Base-by-base conservation (phyloP, 176 grass and related monocot genomes). In the Oryza glaberrima region DNA sequence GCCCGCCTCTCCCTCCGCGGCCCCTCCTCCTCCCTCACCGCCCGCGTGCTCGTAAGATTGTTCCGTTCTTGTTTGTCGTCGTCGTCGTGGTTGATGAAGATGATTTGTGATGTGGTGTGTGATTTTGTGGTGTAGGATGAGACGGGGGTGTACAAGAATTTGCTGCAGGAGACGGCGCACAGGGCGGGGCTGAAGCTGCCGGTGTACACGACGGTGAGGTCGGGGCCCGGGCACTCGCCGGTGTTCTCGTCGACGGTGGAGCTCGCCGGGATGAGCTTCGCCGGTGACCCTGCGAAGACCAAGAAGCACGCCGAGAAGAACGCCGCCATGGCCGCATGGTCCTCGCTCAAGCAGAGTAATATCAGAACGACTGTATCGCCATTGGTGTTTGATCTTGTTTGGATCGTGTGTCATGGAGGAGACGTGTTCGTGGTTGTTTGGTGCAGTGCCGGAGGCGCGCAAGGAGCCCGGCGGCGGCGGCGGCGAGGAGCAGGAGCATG, bases 251-350 rank as follows among this genome's bases (percentile, higher is more conserved):
- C 92, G 71, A 86, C 84, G 3, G 90, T 98, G 0, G 92, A 98
- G 90, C 87, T 98, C 60, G 95, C 92, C 12, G 91, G 89, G 15
- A 84, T 91, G 76, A 90, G 76, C 86, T 98, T 98, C 76, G 70
- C 56, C 0, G 92, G 95, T 8, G 95, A 95, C 19, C 73, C 91
- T 0, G 92, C 95, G 49, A 93, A 89, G 86, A 95, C 92, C 45
- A 98, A 98, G 95, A 98, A 98, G 89, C 95, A 98, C 54, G 92
- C 95, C 15, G 92, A 95, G 85, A 98, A 98, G 83, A 95, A 98
- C 87, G 95, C 95, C 60, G 95, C 95, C 40, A 84, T 95, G 91
- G 82, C 91, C 58, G 91, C 95, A 20, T 98, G 95, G 95, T 88
- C 88, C 11, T 82, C 91, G 3, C 82, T 98, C 6, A 98, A 98